Base-by-base conservation (phyloP, 306 rosid genomes). In the Acmispon strigosus region DNA sequence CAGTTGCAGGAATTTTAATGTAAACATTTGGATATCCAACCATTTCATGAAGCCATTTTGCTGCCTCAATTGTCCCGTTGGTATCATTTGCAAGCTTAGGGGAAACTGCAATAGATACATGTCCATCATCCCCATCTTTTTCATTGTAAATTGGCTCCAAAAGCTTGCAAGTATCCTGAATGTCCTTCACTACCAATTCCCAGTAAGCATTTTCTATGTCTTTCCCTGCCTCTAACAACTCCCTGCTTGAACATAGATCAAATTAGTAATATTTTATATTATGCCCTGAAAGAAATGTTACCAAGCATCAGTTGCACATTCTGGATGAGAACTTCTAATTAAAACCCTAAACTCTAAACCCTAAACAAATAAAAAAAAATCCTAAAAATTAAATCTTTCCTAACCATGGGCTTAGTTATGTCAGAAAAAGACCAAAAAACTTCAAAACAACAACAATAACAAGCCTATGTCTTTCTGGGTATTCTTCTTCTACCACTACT, bases 111-210 rank as follows among this genome's bases (percentile, higher is more conserved):
- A 94, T 85, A 56, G 97, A 94, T 51, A 94, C 98, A 68, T 83
- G 81, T 1, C 98, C 98, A 84, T 94, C 97, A n/a, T 70, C 80
- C 3, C 85, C 90, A 73, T 86, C 80, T 27, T 72, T 87, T 72
- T 89, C 83, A 56, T 80, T 86, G 81, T 90, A 89, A 73, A 90
- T 87, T 18, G 89, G 64, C 77, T 89, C 96, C 80, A 94, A 86
- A 64, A 90, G 86, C 70, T 90, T 87, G 89, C 86, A 90, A 6
- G 96, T 91, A 78, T 94, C 96, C 47, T 89, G 83, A 58, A 94
- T 90, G 86, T 88, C 98, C 89, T 90, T 90, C 83, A 89, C 95
- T 70, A 94, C 97, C 64, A 89, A 85, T 69, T 94, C 97, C 98
- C 97, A 89, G 49, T 87, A 90, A 55, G 80, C 92, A 87, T 37